These are phyloP conservation scores for Coemansia sp. DNA, from an alignment of 192 early-diverging fungal species.

Conservation along the genomic window DNA sequence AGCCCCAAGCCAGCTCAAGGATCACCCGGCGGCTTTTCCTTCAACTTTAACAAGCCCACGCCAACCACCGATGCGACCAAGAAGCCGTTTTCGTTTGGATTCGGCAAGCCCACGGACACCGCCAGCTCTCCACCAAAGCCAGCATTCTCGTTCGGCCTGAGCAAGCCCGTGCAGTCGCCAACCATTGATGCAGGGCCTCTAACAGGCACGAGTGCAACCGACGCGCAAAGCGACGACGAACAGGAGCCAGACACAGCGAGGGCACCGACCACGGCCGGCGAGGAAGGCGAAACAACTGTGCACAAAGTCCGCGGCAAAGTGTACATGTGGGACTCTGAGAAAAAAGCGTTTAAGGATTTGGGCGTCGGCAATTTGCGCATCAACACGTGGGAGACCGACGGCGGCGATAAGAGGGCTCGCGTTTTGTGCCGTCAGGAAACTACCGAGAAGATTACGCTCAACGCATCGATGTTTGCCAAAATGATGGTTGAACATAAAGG, in stretches of 20 bases:
- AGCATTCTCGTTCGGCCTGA: conserved; percentile 46
- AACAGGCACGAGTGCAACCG: neutral
- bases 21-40: conserved; percentile 27
- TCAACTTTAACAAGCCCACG: conserved; percentile 30
- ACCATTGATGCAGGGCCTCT: neutral
- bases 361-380: conserved; percentile 46
- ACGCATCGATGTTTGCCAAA: conserved; percentile 47
- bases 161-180: conserved; percentile 7
- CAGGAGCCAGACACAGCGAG: neutral
- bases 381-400: conserved; percentile 27
- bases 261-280: conserved; percentile 39
- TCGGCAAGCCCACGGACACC: conserved; percentile 2
- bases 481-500: conserved; percentile 39
- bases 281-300: conserved; percentile 52
- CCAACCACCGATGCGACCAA: conserved; percentile 13
- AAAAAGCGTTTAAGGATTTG: conserved; percentile 40
- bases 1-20: conserved; percentile 9
- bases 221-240: neutral
- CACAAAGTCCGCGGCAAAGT: conserved; percentile 43
- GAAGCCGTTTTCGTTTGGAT: conserved; percentile 45
- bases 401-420: conserved; percentile 23
- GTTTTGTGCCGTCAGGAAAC: conserved; percentile 54
- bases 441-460: conserved; percentile 50
- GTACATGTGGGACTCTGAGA: conserved; percentile 40
- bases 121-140: conserved; percentile 18